Conservation (phyloP, 116 monocot species). For the Thalassia testudinum region DNA sequence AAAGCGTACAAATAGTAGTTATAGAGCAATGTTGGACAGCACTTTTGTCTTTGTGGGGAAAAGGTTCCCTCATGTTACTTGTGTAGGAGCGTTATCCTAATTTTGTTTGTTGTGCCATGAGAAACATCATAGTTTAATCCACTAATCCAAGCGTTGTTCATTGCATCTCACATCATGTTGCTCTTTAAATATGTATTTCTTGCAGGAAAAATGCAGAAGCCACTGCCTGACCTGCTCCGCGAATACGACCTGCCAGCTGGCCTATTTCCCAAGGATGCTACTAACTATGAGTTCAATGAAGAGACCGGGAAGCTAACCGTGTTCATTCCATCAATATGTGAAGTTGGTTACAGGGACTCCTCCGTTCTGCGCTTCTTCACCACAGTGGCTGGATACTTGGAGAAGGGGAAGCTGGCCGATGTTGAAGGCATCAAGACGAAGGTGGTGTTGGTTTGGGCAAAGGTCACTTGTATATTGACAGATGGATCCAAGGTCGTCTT, state of each 20-base stretch:
- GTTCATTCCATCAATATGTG: slow-evolving; percentile 51
- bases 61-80: no score
- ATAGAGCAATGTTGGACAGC: no score
- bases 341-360: slow-evolving; percentile 68
- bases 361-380: slow-evolving; percentile 50
- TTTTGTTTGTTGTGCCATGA: no score
- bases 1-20: no score
- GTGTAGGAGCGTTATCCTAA: no score
- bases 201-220: slow-evolving; percentile 68
- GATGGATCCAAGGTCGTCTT: slow-evolving; percentile 54
- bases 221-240: slow-evolving; percentile 44
- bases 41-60: no score
- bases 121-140: no score
- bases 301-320: slow-evolving; percentile 51
- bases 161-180: no score
- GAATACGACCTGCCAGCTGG: slow-evolving; percentile 57
- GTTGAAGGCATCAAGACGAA: slow-evolving; percentile 70
- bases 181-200: not conserved
- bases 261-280: slow-evolving; percentile 64
- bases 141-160: no score
- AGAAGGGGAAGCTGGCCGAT: slow-evolving; percentile 58
- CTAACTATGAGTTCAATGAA: slow-evolving; percentile 75
- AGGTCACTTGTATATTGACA: slow-evolving; percentile 34
- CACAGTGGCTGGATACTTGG: slow-evolving; percentile 46
- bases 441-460: slow-evolving; percentile 57